Evolutionary conservation across 2,329 filamentous ascomycete genomes (phyloP), one percentile per base, ranked within the genome.

Genomic region (Trichophyton simii): DNA sequence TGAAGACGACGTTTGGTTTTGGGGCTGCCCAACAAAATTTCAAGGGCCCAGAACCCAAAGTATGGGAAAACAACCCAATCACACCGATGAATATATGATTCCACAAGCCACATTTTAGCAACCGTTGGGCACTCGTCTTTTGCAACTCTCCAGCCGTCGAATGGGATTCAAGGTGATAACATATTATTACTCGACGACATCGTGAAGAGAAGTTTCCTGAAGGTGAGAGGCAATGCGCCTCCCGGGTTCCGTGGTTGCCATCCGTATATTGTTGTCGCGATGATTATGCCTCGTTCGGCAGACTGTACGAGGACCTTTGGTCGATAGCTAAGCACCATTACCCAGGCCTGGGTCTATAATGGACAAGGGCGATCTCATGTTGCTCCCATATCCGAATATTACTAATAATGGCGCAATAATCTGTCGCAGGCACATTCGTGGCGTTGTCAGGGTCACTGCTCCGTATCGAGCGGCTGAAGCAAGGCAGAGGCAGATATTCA

Each of bases 371-470:
- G 31, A 55, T 55, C 50, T 20, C 6, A 34, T 55, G 50, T 20
- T 55, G 25, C 41, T 44, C 34, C 34, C 50, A 55, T 34, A 36
- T 34, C 50, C 31, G 28, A 28, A 55, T 34, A 36, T 55, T 55
- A 55, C 50, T 55, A 55, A 38, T 55, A 55, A 34, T 55, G 50
- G 50, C 50, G 50, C 50, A 50, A 50, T 50, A 50, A 34, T 55
- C 28, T 55, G 50, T 55, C n/a, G 28, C 50, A 38, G 25, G 13
- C 46, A 15, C 46, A 28, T 55, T 55, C 31, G 50, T 55, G 50
- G 50, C 50, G 50, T 28, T 34, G 50, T 55, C 22, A n/a, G 50
- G 50, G 18, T 54, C 50, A 31, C n/a, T 55, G 18, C 18, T 50
- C 46, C 46, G 41, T 44, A 36, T 55, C 13, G 28, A 34, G 50